Percentiles rank a stretch among this genome's conserved stretches.
Conservation (phyloP, 2,329 filamentous ascomycete genomes). For the Penicillium hesseltinei region DNA sequence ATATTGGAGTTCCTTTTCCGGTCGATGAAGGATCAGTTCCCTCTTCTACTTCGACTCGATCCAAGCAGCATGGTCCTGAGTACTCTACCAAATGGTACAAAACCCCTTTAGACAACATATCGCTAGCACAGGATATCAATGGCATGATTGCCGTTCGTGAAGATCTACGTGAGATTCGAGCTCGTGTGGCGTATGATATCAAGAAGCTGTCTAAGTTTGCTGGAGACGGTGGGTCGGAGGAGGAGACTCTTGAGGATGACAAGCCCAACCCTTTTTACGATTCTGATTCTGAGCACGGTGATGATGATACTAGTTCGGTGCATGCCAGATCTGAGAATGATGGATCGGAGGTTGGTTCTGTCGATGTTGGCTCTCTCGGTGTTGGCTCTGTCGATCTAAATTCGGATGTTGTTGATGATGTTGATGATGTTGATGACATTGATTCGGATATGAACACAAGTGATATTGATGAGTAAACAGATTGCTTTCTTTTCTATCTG, state of each 20-base stretch:
- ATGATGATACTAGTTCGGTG: not conserved
- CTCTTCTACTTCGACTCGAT: not conserved
- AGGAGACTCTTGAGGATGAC: not conserved
- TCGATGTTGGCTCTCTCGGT: not conserved
- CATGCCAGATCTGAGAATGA: not conserved
- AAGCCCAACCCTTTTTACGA: not conserved
- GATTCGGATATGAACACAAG: not conserved
- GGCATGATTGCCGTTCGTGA: not conserved
- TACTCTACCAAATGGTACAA: not conserved
- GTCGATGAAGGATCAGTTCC: not conserved
- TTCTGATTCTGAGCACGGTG: not conserved
- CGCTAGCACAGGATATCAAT: not conserved
- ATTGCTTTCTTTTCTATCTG: not conserved
- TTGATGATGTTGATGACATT: not conserved
- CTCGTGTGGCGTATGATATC: conserved; percentile 1
- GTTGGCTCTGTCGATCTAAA: not conserved
- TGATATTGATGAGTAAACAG: not conserved
- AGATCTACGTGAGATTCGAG: not conserved
- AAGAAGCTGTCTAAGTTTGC: not conserved
- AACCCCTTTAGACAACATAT: not conserved
- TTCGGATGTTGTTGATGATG: not conserved
- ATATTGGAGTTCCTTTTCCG: not conserved
- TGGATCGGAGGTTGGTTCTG: not conserved
- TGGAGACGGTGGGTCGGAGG: not conserved
- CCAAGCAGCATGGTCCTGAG: not conserved